phyloP scores from a whole-genome alignment of 495 filamentous ascomycete species.

The Cercophora newfieldiana region DNA sequence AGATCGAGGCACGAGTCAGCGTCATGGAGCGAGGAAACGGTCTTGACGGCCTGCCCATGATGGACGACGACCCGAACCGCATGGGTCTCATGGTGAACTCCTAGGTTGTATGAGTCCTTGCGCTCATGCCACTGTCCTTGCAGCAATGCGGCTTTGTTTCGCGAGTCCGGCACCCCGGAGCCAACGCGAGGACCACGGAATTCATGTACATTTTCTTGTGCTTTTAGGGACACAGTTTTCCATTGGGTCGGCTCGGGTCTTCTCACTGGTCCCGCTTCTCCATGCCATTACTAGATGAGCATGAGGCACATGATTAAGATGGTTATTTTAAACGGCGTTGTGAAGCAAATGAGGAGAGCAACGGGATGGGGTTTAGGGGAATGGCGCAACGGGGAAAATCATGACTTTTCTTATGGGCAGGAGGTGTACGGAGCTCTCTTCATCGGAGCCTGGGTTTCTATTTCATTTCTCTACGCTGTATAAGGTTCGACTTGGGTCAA shows the following conservation, averaged over 20 bases:
- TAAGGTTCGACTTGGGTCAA: neutral
- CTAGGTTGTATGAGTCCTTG: slow-evolving; percentile 18
- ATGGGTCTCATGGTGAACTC: slow-evolving; percentile 36
- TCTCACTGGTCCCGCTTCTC: slow-evolving; percentile 8
- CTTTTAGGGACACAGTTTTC: slow-evolving; percentile 9
- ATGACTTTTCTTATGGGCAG: neutral
- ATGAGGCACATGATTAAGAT: neutral
- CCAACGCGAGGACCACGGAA: slow-evolving; percentile 1
- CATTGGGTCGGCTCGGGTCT: slow-evolving; percentile 7
- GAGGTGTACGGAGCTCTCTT: neutral
- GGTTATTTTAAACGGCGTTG: neutral
- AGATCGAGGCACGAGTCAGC: slow-evolving; percentile 42
- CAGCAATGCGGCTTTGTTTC: neutral
- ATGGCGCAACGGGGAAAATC: neutral
- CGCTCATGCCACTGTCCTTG: neutral
- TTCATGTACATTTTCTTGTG: neutral
- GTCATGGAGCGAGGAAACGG: slow-evolving; percentile 42
- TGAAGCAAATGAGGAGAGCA: neutral
- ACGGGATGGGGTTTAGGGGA: neutral
- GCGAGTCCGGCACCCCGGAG: neutral
- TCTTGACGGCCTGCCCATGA: slow-evolving; percentile 48
- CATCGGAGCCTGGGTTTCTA: neutral
- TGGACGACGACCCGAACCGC: slow-evolving; percentile 43
- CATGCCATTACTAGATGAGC: slow-evolving; percentile 8
- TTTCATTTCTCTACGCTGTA: neutral